phyloP scores from a whole-genome alignment of 192 early-diverging fungal genomes.

The Podila verticillata region DNA sequence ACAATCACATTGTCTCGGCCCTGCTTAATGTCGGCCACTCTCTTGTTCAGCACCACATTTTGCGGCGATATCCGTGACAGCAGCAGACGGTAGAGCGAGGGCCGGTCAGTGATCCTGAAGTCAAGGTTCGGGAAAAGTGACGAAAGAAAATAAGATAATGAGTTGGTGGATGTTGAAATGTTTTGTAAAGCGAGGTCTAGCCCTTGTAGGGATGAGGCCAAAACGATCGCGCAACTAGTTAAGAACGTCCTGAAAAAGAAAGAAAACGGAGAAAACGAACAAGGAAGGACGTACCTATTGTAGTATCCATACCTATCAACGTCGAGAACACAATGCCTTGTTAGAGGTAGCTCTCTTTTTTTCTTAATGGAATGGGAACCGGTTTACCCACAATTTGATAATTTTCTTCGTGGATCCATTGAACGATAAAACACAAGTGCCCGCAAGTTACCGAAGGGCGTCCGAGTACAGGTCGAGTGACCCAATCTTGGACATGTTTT shows the following conservation, averaged over 20 bases:
- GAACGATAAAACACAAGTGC: not conserved
- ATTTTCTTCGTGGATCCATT: not conserved
- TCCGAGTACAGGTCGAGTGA: constrained; percentile 34
- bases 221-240: too few species aligned
- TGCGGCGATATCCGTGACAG: constrained; percentile 26
- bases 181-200: too few species aligned
- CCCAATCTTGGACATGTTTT: constrained; percentile 41
- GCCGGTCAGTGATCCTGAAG: constrained; percentile 42
- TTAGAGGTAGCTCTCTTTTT: not conserved
- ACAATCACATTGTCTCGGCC: constrained; percentile 9
- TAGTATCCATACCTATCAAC: constrained; percentile 40
- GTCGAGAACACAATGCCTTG: not conserved
- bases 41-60: constrained; percentile 22
- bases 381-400: too few species aligned
- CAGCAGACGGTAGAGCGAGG: constrained; percentile 29
- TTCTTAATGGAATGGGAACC: too few species aligned
- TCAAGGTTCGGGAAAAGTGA: too few species aligned
- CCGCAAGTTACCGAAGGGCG: constrained; percentile 19
- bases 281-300: constrained; percentile 15
- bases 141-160: not conserved
- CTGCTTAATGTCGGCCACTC: constrained; percentile 30
- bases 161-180: not conserved
- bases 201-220: too few species aligned
- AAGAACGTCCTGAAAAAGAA: not conserved
- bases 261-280: not conserved